Evolutionary conservation across 1,284 basidiomycete genomes (phyloP).

Genomic region (Hypsizygus ulmarius): DNA sequence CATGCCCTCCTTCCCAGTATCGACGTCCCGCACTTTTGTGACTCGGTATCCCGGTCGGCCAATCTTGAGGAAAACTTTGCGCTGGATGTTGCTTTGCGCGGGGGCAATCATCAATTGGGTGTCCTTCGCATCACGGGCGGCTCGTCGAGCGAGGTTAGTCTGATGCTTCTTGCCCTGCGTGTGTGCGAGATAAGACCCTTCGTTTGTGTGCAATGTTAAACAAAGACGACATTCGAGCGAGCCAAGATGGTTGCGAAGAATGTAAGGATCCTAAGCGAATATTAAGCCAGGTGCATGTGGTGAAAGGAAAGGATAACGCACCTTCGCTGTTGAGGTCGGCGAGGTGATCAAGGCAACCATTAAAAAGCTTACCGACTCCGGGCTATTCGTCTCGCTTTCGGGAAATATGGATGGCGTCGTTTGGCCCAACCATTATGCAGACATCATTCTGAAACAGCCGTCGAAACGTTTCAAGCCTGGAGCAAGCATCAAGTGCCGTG

Average conservation of each 20-base stretch:
- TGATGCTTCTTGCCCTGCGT: slow-evolving; percentile 99
- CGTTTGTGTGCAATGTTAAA: slow-evolving; percentile 97
- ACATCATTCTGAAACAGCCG: slow-evolving; percentile 90
- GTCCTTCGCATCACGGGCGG: slow-evolving; percentile 94
- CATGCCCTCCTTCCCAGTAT: slow-evolving; percentile 85
- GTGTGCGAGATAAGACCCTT: slow-evolving; percentile 98
- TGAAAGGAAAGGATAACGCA: slow-evolving; percentile 28
- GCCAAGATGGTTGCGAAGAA: slow-evolving; percentile 95
- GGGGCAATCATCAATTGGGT: slow-evolving; percentile 83
- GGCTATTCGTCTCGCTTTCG: slow-evolving; percentile 81
- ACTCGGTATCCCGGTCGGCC: slow-evolving; percentile 94
- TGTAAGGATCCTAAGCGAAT: slow-evolving; percentile 86
- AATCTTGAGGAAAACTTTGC: slow-evolving; percentile 97
- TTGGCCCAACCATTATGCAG: slow-evolving; percentile 95
- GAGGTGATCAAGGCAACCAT: slow-evolving; percentile 84
- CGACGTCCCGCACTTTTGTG: slow-evolving; percentile 81
- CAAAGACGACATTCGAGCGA: slow-evolving; percentile 98
- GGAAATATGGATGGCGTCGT: slow-evolving; percentile 90
- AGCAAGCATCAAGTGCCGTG: slow-evolving; percentile 81
- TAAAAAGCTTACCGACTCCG: slow-evolving; percentile 76
- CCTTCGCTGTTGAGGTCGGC: slow-evolving; percentile 88
- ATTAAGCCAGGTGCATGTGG: not conserved
- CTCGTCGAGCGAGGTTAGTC: slow-evolving; percentile 94
- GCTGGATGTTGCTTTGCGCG: slow-evolving; percentile 71
- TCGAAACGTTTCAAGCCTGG: slow-evolving; percentile 90